Evolutionary conservation across 2,329 filamentous ascomycete species (phyloP), one percentile per base, ranked within the genome.

Genomic region (Aureobasidium sp.): DNA sequence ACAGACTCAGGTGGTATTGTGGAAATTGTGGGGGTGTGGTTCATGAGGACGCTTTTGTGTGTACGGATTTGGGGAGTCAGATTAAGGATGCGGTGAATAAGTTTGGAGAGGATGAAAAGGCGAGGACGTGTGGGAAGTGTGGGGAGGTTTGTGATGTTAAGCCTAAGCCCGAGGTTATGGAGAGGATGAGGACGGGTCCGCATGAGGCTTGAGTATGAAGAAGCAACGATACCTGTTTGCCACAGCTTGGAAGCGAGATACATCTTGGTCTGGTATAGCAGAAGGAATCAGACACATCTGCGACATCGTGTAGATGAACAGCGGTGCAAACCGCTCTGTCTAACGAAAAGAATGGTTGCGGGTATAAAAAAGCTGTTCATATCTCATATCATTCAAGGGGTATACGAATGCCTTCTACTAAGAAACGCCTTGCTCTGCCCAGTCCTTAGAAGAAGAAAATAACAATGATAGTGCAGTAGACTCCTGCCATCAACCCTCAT

Each of bases 1-100:
- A 97, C 79, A 82, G 82, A 61, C 82, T 97, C 83, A 80, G 91
- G 65, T 97, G 92, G 93, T 97, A 97, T 77, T 97, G 94, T 76
- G 77, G 80, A 67, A 74, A 71, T 14, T 96, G 91, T 72, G 77
- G 79, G 14, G 80, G 81, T 61, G 75, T 92, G 65, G 92, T 97
- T 7, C 88, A 95, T 76, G 92, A 97, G 79, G 88, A 86, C 45
- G 79, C 82, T 11, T 97, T 99, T 71, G 85, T 94, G 73, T 96
- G 91, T 74, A 92, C 87, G 37, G 88, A 97, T 77, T 77, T 97
- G 65, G 93, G 93, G 21, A 93, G 88, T 30, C 94, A 97, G 84
- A 93, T 99, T 71, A 97, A 97, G 80, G 84, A 84, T 58, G 92
- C 90, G 7, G 93, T 97, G 39, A 85, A 96, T 75, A 81, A 79